These are phyloP conservation scores for Auricularia heimuer DNA, from an alignment of 768 basidiomycete genomes.

Conservation along the genomic window DNA sequence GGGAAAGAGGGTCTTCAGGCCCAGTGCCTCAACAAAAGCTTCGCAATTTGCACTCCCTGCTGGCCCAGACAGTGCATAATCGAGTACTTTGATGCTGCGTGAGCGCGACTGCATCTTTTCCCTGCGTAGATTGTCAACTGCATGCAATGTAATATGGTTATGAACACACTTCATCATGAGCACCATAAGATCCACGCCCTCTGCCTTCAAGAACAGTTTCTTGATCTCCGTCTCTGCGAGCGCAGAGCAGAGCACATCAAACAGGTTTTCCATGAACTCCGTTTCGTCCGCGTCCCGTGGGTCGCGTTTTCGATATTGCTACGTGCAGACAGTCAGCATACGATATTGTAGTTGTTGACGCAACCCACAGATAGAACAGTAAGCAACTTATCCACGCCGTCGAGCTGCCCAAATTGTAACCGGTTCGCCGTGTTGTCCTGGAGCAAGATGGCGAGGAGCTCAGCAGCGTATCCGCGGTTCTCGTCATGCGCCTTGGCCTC, in stretches of 20 bases:
- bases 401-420: slow-evolving; percentile 52
- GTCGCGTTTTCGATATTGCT: slow-evolving; percentile 85
- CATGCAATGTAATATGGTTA: neutral
- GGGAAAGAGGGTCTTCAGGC: slow-evolving; percentile 83
- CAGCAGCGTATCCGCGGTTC: slow-evolving; percentile 88
- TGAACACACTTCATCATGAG: slow-evolving; percentile 82
- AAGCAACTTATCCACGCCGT: slow-evolving; percentile 70
- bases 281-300: slow-evolving; percentile 81
- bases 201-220: slow-evolving; percentile 70
- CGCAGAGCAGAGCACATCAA: slow-evolving; percentile 81
- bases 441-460: slow-evolving; percentile 83
- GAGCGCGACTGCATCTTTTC: slow-evolving; percentile 75
- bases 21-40: slow-evolving; percentile 77
- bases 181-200: slow-evolving; percentile 96
- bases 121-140: slow-evolving; percentile 31
- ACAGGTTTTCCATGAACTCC: slow-evolving; percentile 97
- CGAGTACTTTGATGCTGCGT: slow-evolving; percentile 81
- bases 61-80: slow-evolving; percentile 79
- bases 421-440: slow-evolving; percentile 66
- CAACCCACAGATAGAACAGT: slow-evolving; percentile 69
- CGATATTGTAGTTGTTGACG: neutral
- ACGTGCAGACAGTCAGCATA: neutral
- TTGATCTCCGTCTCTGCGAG: slow-evolving; percentile 75
- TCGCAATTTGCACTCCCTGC: slow-evolving; percentile 63
- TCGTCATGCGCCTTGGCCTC: slow-evolving; percentile 69